A percentile compares a stretch with the other conserved stretches of the same genome.
phyloP scores from a whole-genome alignment of 345 rosid genomes.

The Brassica nigra region DNA sequence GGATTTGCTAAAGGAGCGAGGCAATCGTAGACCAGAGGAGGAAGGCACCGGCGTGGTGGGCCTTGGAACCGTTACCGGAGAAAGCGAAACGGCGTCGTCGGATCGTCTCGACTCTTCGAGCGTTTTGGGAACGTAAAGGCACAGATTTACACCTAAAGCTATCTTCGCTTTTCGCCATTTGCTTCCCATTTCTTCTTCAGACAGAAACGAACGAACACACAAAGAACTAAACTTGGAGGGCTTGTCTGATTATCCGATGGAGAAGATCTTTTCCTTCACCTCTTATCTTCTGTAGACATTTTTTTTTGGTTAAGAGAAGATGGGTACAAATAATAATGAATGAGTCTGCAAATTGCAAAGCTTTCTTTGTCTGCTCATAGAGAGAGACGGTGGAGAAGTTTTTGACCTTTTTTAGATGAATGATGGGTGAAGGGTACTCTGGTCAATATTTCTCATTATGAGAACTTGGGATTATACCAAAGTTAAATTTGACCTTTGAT shows the following conservation, averaged over 20 bases:
- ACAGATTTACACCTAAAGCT: conserved; percentile 70
- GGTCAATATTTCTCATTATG: conserved; percentile 23
- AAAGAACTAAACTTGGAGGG: not conserved
- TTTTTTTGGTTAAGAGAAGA: conserved; percentile 2
- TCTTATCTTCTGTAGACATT: conserved; percentile 10
- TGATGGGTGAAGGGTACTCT: conserved; percentile 35
- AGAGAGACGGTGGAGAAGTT: conserved; percentile 34
- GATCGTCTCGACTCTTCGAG: conserved; percentile 39
- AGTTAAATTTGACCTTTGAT: conserved; percentile 44
- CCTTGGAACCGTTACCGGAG: conserved; percentile 35
- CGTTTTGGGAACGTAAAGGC: conserved; percentile 68
- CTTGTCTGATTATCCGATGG: not conserved
- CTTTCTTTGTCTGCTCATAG: conserved; percentile 21
- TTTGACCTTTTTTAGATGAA: conserved; percentile 43
- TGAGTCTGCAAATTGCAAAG: conserved; percentile 29
- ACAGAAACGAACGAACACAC: not conserved
- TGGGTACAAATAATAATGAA: conserved; percentile 6
- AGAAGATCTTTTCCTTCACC: not conserved
- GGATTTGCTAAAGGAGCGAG: conserved; percentile 55
- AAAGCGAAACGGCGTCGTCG: conserved; percentile 47
- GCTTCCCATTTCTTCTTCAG: conserved; percentile 51
- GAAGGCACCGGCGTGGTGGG: conserved; percentile 65
- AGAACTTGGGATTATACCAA: conserved; percentile 42
- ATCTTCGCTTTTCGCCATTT: conserved; percentile 84
- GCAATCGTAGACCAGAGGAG: conserved; percentile 63